Percentiles rank a stretch among this genome's conserved stretches.
Conservation (phyloP, 805 yeast genomes). For the Candida michaelii region DNA sequence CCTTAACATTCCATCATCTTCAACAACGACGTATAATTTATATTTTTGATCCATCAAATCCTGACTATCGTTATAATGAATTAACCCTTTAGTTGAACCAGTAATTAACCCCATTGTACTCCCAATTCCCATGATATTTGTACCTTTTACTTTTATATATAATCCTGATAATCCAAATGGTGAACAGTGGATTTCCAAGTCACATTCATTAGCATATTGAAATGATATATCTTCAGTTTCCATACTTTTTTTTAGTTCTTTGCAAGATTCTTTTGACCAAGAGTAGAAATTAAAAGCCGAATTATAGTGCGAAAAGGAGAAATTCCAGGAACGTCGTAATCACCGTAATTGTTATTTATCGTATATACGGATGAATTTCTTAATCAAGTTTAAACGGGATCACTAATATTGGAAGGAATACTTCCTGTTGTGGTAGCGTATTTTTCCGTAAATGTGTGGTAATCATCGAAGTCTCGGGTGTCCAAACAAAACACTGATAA, state of each 20-base stretch:
- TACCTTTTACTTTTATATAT: slow-evolving; percentile 47
- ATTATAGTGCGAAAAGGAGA: not conserved
- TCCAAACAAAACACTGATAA: slow-evolving; percentile 19
- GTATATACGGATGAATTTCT: not conserved
- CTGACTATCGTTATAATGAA: slow-evolving; percentile 48
- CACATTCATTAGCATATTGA: slow-evolving; percentile 50
- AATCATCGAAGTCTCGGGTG: not conserved
- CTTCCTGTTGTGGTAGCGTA: too few species aligned
- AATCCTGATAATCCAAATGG: slow-evolving; percentile 56
- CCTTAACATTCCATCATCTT: slow-evolving; percentile 45
- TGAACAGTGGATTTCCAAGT: slow-evolving; percentile 54
- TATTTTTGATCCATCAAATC: slow-evolving; percentile 49
- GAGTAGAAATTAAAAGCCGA: not conserved
- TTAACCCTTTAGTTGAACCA: slow-evolving; percentile 48
- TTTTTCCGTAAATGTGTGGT: not conserved
- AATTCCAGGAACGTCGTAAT: not conserved
- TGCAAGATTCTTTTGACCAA: too few species aligned
- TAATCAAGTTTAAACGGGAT: not conserved
- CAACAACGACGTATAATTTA: slow-evolving; percentile 49
- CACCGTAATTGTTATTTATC: not conserved
- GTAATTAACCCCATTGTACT: slow-evolving; percentile 58
- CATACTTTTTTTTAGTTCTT: slow-evolving; percentile 1
- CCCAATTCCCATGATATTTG: slow-evolving; percentile 54
- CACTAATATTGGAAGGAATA: too few species aligned
- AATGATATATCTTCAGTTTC: slow-evolving; percentile 22